Evolutionary conservation across 345 rosid species (phyloP).

Genomic region (Salix koriyanagi): DNA sequence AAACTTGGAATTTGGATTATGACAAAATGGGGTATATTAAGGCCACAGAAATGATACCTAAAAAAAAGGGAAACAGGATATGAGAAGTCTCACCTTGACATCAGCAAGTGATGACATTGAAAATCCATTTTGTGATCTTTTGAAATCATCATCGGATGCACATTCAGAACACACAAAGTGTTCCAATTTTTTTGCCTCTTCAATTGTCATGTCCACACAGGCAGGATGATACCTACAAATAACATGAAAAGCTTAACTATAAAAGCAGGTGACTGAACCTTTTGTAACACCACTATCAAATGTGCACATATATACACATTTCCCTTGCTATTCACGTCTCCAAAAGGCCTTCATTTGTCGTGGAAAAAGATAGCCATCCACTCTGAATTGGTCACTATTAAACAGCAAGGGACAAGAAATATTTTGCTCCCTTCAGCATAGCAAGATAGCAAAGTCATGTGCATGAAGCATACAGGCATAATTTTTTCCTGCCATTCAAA

Average conservation of each 20-base stretch:
- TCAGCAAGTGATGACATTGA: slow-evolving; percentile 44
- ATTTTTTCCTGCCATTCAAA: neutral
- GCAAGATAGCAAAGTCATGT: too few species aligned
- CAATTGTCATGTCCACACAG: slow-evolving; percentile 77
- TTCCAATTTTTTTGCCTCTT: slow-evolving; percentile 70
- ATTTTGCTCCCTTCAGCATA: too few species aligned
- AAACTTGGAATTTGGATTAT: too few species aligned
- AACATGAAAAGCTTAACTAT: slow-evolving; percentile 3
- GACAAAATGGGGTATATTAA: neutral
- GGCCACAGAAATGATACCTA: neutral
- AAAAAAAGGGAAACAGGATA: neutral
- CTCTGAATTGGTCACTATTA: too few species aligned
- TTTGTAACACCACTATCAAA: neutral
- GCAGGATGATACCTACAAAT: slow-evolving; percentile 80
- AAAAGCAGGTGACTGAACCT: neutral
- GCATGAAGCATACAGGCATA: neutral
- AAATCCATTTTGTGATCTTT: slow-evolving; percentile 67
- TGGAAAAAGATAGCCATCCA: too few species aligned
- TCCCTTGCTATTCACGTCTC: neutral
- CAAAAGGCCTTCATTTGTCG: neutral
- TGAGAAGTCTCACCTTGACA: slow-evolving; percentile 39
- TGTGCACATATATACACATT: neutral
- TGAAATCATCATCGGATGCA: slow-evolving; percentile 47
- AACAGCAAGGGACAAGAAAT: too few species aligned
- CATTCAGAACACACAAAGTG: slow-evolving; percentile 77